Base-by-base conservation (phyloP, 192 early-diverging fungal genomes). In the Phycomyces nitens region DNA sequence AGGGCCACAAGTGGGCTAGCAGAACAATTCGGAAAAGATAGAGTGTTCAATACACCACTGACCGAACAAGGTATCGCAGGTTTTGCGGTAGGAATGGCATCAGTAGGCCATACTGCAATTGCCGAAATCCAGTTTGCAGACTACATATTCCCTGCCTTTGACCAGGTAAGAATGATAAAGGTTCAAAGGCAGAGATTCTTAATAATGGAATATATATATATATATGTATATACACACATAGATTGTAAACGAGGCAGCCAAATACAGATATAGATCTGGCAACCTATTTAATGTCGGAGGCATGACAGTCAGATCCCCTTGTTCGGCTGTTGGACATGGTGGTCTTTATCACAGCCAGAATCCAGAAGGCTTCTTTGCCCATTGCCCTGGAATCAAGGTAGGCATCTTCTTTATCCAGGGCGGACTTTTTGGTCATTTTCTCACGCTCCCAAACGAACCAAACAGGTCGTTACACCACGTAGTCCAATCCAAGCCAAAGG, bases 121-220 rank as follows among this genome's bases (percentile, higher is more conserved):
- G 96, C 96, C 24, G 96, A 98, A 74, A 97, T 98, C 26, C 96
- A 98, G 79, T 98, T 98, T 78, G 96, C 94, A 5, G 96, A 99
- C 78, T 99, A 99, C 66, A 93, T 99, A 14, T 96, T 92, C 75
- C 96, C 96, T 5, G 96, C 95, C 9, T 99, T 97, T 70, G 96
- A 99, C 77, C 96, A 98, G 80, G 86, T 90, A 74, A 16, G 26
- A 16, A 11, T n/a, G 1, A 41, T 0, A 53, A 59, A 5, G n/a
- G n/a, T n/a, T n/a, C n/a, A n/a, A n/a, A n/a, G n/a, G n/a, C n/a
- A n/a, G n/a, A n/a, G n/a, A n/a, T n/a, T n/a, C n/a, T n/a, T n/a
- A n/a, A n/a, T n/a, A n/a, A n/a, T n/a, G n/a, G 15, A 22, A 18
- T 16, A 49, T 53, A 55, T 49, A 18, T 10, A 20, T 47, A 10